These are phyloP conservation scores for Plasmopara muralis DNA, from an alignment of 352 stramenopile species.

Conservation along the genomic window DNA sequence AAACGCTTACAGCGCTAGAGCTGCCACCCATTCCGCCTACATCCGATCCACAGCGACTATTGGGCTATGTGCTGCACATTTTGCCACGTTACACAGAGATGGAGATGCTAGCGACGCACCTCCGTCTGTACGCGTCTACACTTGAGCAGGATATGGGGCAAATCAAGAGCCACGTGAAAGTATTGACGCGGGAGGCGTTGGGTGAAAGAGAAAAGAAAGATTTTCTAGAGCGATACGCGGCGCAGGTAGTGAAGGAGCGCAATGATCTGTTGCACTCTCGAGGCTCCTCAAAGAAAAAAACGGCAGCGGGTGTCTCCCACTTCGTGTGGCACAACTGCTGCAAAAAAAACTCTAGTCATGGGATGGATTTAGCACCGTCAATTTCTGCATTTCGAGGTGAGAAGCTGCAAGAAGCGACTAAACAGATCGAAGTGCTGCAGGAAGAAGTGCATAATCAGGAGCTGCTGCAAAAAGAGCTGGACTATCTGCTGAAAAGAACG, in stretches of 20 bases:
- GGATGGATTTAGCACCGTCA: conserved; percentile 61
- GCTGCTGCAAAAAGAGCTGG: conserved; percentile 46
- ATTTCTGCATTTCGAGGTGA: conserved; percentile 69
- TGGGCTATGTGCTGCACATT: conserved; percentile 71
- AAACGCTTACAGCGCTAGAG: conserved; percentile 40
- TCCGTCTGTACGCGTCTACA: conserved; percentile 59
- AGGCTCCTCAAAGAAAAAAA: conserved; percentile 36
- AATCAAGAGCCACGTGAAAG: conserved; percentile 45
- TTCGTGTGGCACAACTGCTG: conserved; percentile 81
- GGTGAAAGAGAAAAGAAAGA: conserved; percentile 69
- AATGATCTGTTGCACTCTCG: conserved; percentile 72
- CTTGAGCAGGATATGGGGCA: conserved; percentile 77
- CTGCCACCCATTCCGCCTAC: conserved; percentile 61
- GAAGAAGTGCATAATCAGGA: conserved; percentile 65
- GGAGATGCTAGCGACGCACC: conserved; percentile 73
- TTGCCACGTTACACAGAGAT: conserved; percentile 75
- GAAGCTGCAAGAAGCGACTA: conserved; percentile 54
- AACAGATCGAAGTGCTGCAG: conserved; percentile 40
- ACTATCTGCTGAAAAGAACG: conserved; percentile 63
- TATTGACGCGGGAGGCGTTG: conserved; percentile 43
- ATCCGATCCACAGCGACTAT: conserved; percentile 61
- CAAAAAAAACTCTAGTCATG: conserved; percentile 64
- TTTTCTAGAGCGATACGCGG: conserved; percentile 75
- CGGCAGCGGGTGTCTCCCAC: conserved; percentile 20
- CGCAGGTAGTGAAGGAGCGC: conserved; percentile 79